These are phyloP conservation scores for Moringa oleifera DNA, from an alignment of 345 rosid species.

Conservation along the genomic window DNA sequence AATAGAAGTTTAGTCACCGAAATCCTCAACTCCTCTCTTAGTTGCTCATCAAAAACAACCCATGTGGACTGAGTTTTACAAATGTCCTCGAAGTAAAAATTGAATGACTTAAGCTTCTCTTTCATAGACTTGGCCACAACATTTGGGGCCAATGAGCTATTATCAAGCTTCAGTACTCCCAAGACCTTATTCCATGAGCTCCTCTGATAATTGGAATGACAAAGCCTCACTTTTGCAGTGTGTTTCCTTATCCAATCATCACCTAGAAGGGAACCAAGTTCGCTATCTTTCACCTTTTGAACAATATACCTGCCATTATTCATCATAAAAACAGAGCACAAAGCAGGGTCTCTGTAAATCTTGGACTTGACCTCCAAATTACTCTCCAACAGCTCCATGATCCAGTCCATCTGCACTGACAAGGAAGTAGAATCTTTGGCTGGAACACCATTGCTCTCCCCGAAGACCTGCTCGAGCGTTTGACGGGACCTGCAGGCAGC, in stretches of 20 bases:
- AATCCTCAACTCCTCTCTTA: slow-evolving; percentile 49
- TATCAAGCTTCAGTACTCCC: slow-evolving; percentile 48
- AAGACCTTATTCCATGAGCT: slow-evolving; percentile 72
- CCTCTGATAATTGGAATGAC: slow-evolving; percentile 47
- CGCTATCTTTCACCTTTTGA: slow-evolving; percentile 75
- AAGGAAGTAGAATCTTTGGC: slow-evolving; percentile 51
- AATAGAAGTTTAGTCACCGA: slow-evolving; percentile 39
- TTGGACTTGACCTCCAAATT: slow-evolving; percentile 81
- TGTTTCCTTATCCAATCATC: slow-evolving; percentile 90
- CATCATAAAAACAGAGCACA: slow-evolving; percentile 72
- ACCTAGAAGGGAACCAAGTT: slow-evolving; percentile 62
- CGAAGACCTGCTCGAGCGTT: slow-evolving; percentile 75
- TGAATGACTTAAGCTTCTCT: slow-evolving; percentile 60
- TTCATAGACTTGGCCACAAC: slow-evolving; percentile 42
- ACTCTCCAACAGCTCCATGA: slow-evolving; percentile 88
- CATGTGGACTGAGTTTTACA: slow-evolving; percentile 53
- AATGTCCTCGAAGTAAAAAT: slow-evolving; percentile 40
- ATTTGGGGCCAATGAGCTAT: slow-evolving; percentile 28
- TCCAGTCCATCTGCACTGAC: slow-evolving; percentile 77
- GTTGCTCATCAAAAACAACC: slow-evolving; percentile 64
- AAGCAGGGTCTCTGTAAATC: slow-evolving; percentile 60
- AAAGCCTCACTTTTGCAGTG: slow-evolving; percentile 61
- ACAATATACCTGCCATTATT: slow-evolving; percentile 81
- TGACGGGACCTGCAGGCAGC: slow-evolving; percentile 77
- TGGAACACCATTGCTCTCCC: slow-evolving; percentile 43